Base-by-base conservation (phyloP, 1,284 basidiomycete genomes). In the Filobasidium uniguttulatum region DNA sequence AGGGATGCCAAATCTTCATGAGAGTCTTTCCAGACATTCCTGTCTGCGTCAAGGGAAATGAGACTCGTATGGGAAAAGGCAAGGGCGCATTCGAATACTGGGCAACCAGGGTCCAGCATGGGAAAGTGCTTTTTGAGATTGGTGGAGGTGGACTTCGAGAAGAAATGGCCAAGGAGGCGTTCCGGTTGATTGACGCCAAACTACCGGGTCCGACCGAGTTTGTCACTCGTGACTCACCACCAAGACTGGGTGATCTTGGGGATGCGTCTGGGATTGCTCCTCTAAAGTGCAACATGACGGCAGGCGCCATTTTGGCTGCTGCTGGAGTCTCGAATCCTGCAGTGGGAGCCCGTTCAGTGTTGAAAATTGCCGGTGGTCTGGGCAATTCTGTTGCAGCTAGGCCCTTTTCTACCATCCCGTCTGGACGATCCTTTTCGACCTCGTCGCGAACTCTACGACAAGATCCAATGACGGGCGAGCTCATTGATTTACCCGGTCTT, bases 41-140 rank as follows among this genome's bases (percentile, higher is more conserved):
- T 2, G 89, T 98, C 52, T 96, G 91, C 72, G 83, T 97, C 52
- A 97, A 98, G 80, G 93, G 93, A 49, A 97, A 96, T 63, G 93
- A 98, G 69, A 94, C 91, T 6, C 85, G 94, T 78, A 98, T 98
- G 94, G 93, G 93, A 41, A 97, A 97, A 71, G 94, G 94, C 53
- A 98, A 98, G 70, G 94, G 94, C 43, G 79, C 84, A 0, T 98
- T 97, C 62, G 93, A 97, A 66, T 97, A 79, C 68, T 97, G 93
- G 94, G 88, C 91, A 10, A 44, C 15, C 60, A 90, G 90, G 49
- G 89, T 89, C 1, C 81, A 85, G 5, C 83, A 81, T n/a, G 91
- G 91, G 4, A 81, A 85, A 40, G 90, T 97, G 7, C 78, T 98
- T 20, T 87, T 98, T 58, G 94, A 98, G 66, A 82, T 98, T 59